These are phyloP conservation scores for Durusdinium trenchii DNA, from an alignment of 73 alveolate species.

Conservation along the genomic window DNA sequence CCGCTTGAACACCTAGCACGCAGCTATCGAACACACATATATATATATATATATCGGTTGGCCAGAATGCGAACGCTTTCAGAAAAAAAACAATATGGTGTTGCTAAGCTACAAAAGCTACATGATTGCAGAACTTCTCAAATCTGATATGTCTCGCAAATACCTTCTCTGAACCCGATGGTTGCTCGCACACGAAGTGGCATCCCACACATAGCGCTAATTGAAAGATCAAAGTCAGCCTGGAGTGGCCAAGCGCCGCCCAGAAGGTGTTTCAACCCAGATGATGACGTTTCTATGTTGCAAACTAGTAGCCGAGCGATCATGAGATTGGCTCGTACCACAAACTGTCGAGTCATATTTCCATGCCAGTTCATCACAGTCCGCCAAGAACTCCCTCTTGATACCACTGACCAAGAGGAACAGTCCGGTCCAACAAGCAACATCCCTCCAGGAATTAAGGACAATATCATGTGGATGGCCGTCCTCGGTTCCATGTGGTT, in stretches of 20 bases:
- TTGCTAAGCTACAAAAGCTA: background rate
- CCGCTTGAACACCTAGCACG: background rate
- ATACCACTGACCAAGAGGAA: background rate
- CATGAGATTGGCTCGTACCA: background rate
- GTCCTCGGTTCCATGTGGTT: background rate
- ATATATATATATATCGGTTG: background rate
- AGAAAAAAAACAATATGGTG: too few relatives aligned
- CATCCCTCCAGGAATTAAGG: background rate
- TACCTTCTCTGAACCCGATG: background rate
- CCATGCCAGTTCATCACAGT: background rate
- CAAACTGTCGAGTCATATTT: background rate
- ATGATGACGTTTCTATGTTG: too few relatives aligned
- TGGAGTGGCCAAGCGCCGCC: background rate
- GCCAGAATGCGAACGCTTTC: background rate
- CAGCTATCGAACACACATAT: background rate
- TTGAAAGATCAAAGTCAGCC: background rate
- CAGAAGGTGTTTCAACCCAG: background rate
- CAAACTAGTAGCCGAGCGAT: background rate
- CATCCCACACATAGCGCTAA: background rate
- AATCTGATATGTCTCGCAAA: conserved; percentile 11
- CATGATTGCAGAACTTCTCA: background rate
- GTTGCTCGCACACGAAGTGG: conserved; percentile 15
- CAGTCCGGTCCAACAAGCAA: conserved; percentile 29
- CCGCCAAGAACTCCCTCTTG: conserved; percentile 16
- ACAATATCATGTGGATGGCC: conserved; percentile 1